Conservation (phyloP, 352 stramenopile genomes). For the Phytophthora hybrid region DNA sequence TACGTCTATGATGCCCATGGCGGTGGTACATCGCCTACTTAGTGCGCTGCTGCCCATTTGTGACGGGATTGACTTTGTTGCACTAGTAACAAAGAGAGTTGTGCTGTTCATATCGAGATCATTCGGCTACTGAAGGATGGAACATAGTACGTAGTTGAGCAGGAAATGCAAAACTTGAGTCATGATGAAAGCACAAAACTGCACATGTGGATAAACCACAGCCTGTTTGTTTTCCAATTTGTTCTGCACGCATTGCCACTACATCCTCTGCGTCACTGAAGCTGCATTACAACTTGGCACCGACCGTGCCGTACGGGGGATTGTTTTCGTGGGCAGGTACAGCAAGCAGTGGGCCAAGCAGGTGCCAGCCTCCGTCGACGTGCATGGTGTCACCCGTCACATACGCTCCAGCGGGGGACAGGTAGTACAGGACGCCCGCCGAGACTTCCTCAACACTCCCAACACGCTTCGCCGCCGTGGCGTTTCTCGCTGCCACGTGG, state of each 20-base stretch:
- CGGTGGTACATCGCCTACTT: too few relatives aligned
- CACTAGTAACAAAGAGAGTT: too few relatives aligned
- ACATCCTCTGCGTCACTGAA: neutral
- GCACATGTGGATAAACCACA: too few relatives aligned
- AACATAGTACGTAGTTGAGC: too few relatives aligned
- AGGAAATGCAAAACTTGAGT: too few relatives aligned
- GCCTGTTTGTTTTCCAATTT: neutral
- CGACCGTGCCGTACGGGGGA: slow-evolving; percentile 72
- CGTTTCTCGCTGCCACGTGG: slow-evolving; percentile 74
- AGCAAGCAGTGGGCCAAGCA: slow-evolving; percentile 73
- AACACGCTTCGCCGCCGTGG: slow-evolving; percentile 89
- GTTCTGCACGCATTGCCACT: neutral
- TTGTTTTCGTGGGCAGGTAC: slow-evolving; percentile 85
- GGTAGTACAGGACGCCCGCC: slow-evolving; percentile 89
- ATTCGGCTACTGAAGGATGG: too few relatives aligned
- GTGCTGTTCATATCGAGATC: too few relatives aligned
- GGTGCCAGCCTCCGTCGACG: slow-evolving; percentile 89
- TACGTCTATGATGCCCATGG: too few relatives aligned
- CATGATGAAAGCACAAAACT: too few relatives aligned
- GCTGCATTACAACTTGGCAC: slow-evolving; percentile 55
- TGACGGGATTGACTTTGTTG: too few relatives aligned
- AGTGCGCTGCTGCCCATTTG: too few relatives aligned
- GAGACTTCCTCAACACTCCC: slow-evolving; percentile 93
- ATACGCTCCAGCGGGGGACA: slow-evolving; percentile 90
- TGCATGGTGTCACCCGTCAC: slow-evolving; percentile 90